Conservation (phyloP, 2,329 filamentous ascomycete species). For the Davidsoniella neocaledoniae region DNA sequence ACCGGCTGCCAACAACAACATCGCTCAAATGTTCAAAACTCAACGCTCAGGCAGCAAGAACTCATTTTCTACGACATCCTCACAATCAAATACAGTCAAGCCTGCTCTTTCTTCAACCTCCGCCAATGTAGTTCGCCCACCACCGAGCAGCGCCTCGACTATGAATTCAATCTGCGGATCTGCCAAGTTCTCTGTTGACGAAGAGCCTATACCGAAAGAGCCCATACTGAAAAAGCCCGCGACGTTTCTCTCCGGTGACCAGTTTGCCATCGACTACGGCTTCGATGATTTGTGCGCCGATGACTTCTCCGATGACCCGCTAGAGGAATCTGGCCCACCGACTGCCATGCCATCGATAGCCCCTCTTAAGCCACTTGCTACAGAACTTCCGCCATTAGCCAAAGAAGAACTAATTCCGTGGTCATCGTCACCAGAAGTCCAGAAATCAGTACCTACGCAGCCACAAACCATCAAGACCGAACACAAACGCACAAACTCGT, state of each 20-base stretch:
- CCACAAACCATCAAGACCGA: too few relatives aligned
- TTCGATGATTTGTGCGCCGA: slow-evolving; percentile 10
- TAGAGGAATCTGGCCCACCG: slow-evolving; percentile 6
- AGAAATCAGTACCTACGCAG: neutral
- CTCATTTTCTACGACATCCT: neutral
- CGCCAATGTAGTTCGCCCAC: neutral
- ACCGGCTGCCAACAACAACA: slow-evolving; percentile 5
- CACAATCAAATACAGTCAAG: neutral
- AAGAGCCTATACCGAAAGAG: neutral
- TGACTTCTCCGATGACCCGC: slow-evolving; percentile 11
- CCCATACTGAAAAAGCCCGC: neutral
- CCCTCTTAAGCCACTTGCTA: slow-evolving; percentile 1
- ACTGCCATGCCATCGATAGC: slow-evolving; percentile 3
- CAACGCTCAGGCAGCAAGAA: neutral
- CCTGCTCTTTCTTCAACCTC: neutral
- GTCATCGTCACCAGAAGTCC: neutral
- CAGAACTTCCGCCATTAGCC: slow-evolving; percentile 2
- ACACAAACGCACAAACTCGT: too few relatives aligned
- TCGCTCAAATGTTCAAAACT: slow-evolving; percentile 8
- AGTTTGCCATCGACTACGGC: slow-evolving; percentile 11
- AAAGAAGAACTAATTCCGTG: neutral
- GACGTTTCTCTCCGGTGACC: neutral
- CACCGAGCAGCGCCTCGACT: slow-evolving; percentile 1
- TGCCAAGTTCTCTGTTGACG: slow-evolving; percentile 2
- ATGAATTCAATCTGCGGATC: slow-evolving; percentile 6